Evolutionary conservation across 805 yeast genomes (phyloP), one percentile per base, ranked within the genome.

Genomic region (Candida qinlingensis): DNA sequence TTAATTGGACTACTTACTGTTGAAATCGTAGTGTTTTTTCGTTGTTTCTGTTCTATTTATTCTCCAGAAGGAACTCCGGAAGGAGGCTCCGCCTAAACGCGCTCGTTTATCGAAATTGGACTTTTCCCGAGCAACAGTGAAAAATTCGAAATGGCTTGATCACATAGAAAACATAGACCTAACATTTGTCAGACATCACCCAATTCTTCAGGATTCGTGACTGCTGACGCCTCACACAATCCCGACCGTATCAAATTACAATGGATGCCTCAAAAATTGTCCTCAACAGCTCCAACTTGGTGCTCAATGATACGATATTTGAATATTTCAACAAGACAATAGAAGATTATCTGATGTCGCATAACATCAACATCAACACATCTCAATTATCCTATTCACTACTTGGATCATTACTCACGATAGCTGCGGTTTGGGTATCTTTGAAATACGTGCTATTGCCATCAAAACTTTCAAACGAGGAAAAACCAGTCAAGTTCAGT

Each of bases 401-500:
- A 1, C 37, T 56, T 2, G 46, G 55, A 0, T 49, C 62, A 1
- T 19, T 57, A 4, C 4, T 53, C 7, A 12, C 56, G 4, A 50
- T 53, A 3, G 10, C 52, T 1, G 4, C 48, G 1, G 19, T 53
- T 8, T 58, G 55, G 54, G 4, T 51, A 5, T 6, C 51, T 8
- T 28, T 47, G 7, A 53, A 55, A 33, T 57, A 55, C 39, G 13
- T 41, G 3, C 11, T 51, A 37, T 31, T 44, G 35, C 40, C 49
- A 45, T 9, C 25, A 37, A 27, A 37, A 29, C 25, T 37, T 27
- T 28, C 42, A 19, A 44, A 25, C 6, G 50, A 45, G 28, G 62
- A 59, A 43, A 53, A 54, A 30, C 54, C 78, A 9, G 49, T 66
- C 19, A 79, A 77, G 54, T 71, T 83, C 56, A 74, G 73, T 39